phyloP scores from a whole-genome alignment of 2,329 filamentous ascomycete genomes.

The Thelonectria discophora region DNA sequence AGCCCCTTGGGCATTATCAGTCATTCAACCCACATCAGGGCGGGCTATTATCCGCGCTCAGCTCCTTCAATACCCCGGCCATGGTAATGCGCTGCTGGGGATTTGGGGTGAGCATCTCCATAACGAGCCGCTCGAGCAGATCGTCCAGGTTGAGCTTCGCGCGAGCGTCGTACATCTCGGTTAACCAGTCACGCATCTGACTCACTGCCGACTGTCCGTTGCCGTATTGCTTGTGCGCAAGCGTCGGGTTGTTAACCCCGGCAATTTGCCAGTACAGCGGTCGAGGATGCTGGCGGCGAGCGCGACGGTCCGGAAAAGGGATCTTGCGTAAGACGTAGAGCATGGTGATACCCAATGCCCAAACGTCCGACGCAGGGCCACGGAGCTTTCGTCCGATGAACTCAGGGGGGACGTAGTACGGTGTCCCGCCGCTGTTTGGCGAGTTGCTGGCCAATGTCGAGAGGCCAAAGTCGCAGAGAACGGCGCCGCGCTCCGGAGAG shows the following conservation, averaged over 20 bases:
- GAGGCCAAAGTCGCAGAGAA: constrained; percentile 69
- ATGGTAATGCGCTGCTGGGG: constrained; percentile 63
- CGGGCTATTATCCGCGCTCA: constrained; percentile 46
- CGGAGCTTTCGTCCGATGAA: constrained; percentile 65
- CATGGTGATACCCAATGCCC: constrained; percentile 69
- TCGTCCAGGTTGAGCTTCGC: constrained; percentile 57
- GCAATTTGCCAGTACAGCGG: constrained; percentile 68
- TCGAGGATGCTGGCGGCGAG: constrained; percentile 56
- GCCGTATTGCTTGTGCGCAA: constrained; percentile 46
- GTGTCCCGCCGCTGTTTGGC: constrained; percentile 63
- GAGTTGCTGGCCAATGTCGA: constrained; percentile 58
- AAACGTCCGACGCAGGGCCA: constrained; percentile 65
- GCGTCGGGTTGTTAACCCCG: constrained; percentile 57
- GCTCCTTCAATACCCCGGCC: constrained; percentile 58
- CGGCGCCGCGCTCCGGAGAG: constrained; percentile 65
- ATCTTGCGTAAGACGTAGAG: constrained; percentile 66
- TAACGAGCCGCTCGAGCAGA: constrained; percentile 60
- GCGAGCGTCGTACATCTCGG: constrained; percentile 60
- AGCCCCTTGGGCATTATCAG: background rate
- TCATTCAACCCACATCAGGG: constrained; percentile 24
- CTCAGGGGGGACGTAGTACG: constrained; percentile 69
- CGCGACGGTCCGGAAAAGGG: constrained; percentile 62
- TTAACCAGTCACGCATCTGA: constrained; percentile 67
- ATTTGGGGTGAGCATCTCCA: constrained; percentile 63
- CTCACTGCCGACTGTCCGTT: constrained; percentile 54